These are phyloP conservation scores for Gastrodia elata DNA, from an alignment of 106 monocot genomes.

Conservation along the genomic window DNA sequence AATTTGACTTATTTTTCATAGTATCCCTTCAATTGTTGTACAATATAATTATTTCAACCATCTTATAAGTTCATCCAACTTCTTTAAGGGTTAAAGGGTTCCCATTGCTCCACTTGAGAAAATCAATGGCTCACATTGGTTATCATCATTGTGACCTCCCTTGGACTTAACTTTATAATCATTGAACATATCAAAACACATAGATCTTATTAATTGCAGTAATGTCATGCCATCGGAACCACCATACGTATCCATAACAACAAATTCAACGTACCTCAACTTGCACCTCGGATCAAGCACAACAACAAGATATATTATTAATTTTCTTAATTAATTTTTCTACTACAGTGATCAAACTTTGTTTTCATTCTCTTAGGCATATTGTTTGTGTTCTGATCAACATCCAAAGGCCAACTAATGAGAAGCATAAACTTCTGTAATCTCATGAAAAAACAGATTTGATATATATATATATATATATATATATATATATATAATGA, in stretches of 20 bases:
- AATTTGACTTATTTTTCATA: background rate
- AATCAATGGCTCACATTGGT: too few species aligned
- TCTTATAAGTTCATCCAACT: background rate
- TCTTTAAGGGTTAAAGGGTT: background rate
- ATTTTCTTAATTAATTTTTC: constrained; percentile 4
- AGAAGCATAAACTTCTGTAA: background rate
- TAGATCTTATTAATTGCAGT: background rate
- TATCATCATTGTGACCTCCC: too few species aligned
- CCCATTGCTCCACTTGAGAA: background rate
- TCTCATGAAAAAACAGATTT: constrained; percentile 5
- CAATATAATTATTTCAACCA: background rate
- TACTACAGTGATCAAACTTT: constrained; percentile 13
- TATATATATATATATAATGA: background rate
- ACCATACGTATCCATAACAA: background rate
- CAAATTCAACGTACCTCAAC: constrained; percentile 9
- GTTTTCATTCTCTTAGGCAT: constrained; percentile 7
- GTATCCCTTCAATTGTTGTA: background rate
- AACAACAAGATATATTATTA: constrained; percentile 4
- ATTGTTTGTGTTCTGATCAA: background rate
- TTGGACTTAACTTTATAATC: too few species aligned
- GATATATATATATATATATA: too few species aligned
- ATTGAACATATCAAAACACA: too few species aligned
- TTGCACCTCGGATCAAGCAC: constrained; percentile 13
- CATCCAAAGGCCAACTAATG: background rate
- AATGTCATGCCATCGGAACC: background rate